Evolutionary conservation across 495 filamentous ascomycete genomes (phyloP).

Genomic region (Lasiosphaeriaceae sp.): DNA sequence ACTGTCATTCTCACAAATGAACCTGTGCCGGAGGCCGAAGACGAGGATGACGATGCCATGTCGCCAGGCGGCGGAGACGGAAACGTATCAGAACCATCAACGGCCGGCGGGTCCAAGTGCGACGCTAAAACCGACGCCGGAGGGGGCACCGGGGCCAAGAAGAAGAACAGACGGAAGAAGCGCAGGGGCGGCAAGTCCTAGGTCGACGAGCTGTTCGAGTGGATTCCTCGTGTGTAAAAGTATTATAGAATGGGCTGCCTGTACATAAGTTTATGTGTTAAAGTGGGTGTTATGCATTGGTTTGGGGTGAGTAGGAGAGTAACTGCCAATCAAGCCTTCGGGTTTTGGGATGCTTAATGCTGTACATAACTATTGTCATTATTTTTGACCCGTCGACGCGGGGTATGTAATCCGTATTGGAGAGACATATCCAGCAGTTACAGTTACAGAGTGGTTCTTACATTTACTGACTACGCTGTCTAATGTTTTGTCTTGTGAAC

Average conservation of each 20-base stretch:
- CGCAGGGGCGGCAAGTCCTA: slow-evolving; percentile 39
- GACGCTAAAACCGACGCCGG: slow-evolving; percentile 10
- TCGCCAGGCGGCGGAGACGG: slow-evolving; percentile 14
- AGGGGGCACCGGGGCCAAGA: slow-evolving; percentile 19
- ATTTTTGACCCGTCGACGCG: background rate
- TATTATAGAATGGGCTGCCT: background rate
- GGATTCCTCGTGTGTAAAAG: slow-evolving; percentile 11
- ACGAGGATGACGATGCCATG: slow-evolving; percentile 15
- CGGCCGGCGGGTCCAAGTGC: slow-evolving; percentile 5
- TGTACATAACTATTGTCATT: background rate
- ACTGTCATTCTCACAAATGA: background rate
- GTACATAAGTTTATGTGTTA: too few relatives aligned
- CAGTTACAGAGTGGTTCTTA: too few relatives aligned
- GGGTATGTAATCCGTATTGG: too few relatives aligned
- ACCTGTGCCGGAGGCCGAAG: slow-evolving; percentile 7
- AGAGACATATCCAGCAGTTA: too few relatives aligned
- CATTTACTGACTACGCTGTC: too few relatives aligned
- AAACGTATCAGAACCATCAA: slow-evolving; percentile 11
- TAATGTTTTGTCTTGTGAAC: too few relatives aligned
- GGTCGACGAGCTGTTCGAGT: slow-evolving; percentile 23
- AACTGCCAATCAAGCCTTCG: background rate
- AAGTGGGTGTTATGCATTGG: too few relatives aligned
- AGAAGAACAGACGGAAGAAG: slow-evolving; percentile 40
- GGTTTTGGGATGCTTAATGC: background rate
- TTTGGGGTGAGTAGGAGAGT: too few relatives aligned